phyloP scores from a whole-genome alignment of 2,329 filamentous ascomycete species.

The Microsporum audouinii region DNA sequence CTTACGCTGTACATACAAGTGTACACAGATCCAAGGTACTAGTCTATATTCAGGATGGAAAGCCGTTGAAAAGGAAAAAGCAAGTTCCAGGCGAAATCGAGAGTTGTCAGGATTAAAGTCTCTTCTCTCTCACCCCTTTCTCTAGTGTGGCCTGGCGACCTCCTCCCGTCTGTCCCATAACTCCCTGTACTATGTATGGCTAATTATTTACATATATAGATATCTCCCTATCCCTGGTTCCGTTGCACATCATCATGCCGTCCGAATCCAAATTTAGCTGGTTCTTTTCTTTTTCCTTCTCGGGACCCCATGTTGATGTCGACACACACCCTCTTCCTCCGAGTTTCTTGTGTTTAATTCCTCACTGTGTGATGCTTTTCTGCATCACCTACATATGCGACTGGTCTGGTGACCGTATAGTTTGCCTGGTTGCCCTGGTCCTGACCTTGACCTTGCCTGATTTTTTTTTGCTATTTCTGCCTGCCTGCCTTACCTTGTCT shows the following conservation, averaged over 20 bases:
- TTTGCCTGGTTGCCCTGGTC: slow-evolving; percentile 1
- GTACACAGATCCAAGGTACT: not conserved
- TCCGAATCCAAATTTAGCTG: not conserved
- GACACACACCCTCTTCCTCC: not conserved
- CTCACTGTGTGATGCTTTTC: slow-evolving; percentile 1
- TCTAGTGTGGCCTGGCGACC: not conserved
- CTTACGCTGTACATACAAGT: not conserved
- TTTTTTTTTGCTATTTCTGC: not conserved
- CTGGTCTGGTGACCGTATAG: slow-evolving; percentile 5
- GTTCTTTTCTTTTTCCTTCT: not conserved
- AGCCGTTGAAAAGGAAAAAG: not conserved
- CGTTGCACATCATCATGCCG: slow-evolving; percentile 3
- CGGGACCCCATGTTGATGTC: no score
- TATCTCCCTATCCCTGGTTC: not conserved
- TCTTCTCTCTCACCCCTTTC: not conserved
- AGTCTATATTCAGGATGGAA: not conserved
- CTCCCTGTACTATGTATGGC: not conserved
- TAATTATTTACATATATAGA: not conserved
- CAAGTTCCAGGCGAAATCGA: not conserved
- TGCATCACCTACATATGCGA: slow-evolving; percentile 6
- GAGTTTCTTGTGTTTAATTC: not conserved
- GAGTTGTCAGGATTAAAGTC: not conserved
- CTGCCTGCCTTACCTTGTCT: not conserved
- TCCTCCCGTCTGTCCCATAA: not conserved
- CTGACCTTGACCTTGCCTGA: not conserved